Conservation (phyloP, 345 rosid species). For the Euclidium syriacum region DNA sequence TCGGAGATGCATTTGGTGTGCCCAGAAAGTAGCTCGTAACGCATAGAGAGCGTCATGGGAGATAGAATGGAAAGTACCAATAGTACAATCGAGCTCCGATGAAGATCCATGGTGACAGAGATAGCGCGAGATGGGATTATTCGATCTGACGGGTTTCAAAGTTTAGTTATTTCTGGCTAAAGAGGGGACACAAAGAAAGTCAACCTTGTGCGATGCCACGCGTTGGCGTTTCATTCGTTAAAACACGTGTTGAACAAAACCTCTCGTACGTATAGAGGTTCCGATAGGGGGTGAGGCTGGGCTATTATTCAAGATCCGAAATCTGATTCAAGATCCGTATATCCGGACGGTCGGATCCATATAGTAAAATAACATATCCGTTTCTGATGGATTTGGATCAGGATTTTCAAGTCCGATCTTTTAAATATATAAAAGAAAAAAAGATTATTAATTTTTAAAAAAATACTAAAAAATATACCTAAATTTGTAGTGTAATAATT, state of each 20-base stretch:
- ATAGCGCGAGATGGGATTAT: background rate
- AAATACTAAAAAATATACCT: too few species aligned
- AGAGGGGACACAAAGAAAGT: conserved; percentile 7
- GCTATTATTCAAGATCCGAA: too few species aligned
- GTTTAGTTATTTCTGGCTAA: background rate
- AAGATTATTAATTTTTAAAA: too few species aligned
- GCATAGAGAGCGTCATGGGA: conserved; percentile 42
- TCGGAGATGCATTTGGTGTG: conserved; percentile 89
- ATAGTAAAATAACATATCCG: too few species aligned
- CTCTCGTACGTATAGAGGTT: too few species aligned
- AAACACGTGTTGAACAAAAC: background rate
- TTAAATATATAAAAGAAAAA: too few species aligned
- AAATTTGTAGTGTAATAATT: too few species aligned
- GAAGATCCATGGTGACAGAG: conserved; percentile 22
- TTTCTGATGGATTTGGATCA: too few species aligned
- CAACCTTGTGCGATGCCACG: conserved; percentile 14
- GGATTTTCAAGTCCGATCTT: too few species aligned
- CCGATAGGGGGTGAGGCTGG: background rate
- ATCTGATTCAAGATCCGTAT: too few species aligned
- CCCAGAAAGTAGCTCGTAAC: conserved; percentile 70
- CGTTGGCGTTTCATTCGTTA: background rate
- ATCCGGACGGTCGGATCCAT: too few species aligned
- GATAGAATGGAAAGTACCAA: conserved; percentile 32
- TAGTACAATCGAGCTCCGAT: conserved; percentile 12
- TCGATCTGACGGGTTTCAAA: conserved; percentile 21